Evolutionary conservation across 2,329 filamentous ascomycete genomes (phyloP).

Genomic region (Sordariomycetes sp.): DNA sequence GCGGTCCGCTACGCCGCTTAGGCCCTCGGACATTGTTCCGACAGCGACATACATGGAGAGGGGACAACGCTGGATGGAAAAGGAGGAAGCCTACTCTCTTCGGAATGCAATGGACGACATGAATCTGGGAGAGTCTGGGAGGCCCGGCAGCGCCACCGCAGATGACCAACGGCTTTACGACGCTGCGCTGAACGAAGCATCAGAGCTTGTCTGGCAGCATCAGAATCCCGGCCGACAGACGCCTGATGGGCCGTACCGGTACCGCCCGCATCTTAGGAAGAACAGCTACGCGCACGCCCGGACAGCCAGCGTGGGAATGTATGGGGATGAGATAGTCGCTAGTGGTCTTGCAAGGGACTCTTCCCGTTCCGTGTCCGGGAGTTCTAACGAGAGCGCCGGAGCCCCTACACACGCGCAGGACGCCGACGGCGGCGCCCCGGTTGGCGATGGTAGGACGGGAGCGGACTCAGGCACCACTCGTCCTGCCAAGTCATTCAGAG

Average conservation of each 20-base stretch:
- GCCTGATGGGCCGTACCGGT: conserved; percentile 57
- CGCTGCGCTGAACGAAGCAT: conserved; percentile 65
- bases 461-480: background rate
- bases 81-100: conserved; percentile 62
- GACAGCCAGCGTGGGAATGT: conserved; percentile 45
- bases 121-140: conserved; percentile 33
- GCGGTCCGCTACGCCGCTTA: conserved; percentile 30
- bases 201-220: conserved; percentile 70
- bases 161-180: conserved; percentile 55
- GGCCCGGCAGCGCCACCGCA: conserved; percentile 21
- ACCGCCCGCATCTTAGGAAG: conserved; percentile 58
- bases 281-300: conserved; percentile 61
- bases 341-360: conserved; percentile 33
- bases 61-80: conserved; percentile 69
- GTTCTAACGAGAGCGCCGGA: conserved; percentile 36
- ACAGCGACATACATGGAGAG: conserved; percentile 63
- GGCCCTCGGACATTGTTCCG: conserved; percentile 50
- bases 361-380: conserved; percentile 37
- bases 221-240: conserved; percentile 41
- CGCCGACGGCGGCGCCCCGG: conserved; percentile 1
- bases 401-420: background rate
- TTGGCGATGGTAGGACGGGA: conserved; percentile 12
- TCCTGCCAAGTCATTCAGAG: background rate
- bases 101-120: conserved; percentile 65
- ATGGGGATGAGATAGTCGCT: conserved; percentile 32